Evolutionary conservation across 305 asterid genomes (phyloP), one percentile per base, ranked within the genome.

Genomic region (Ajuga reptans): DNA sequence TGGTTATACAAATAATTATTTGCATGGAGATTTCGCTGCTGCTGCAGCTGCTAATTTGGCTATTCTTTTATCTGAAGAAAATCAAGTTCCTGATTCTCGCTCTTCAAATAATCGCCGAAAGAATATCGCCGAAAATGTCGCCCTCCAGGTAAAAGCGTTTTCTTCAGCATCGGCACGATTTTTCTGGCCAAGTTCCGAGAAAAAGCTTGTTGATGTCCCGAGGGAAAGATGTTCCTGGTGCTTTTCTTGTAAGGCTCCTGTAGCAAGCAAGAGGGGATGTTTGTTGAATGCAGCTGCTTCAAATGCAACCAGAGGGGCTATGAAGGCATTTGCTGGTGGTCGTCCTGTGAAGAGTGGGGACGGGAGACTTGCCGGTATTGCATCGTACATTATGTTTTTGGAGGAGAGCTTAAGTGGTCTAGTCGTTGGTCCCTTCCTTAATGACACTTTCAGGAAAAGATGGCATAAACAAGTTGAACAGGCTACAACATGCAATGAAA

Each of bases 141-240:
- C 84, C 6, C 93, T 88, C 71, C 99, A 94, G 81, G 75, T 75
- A 54, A 94, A 88, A 84, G 99, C 98, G 41, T 91, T 94, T 81
- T 86, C 99, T 24, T 78, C 83, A 14, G 91, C 80, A 55, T 86
- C 96, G 27, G 68, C 65, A 56, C 89, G 90, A 17, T 94, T 94
- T 80, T 83, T 88, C 82, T 94, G 99, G 99, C 99, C 99, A 9
- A 84, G 79, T 82, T 63, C 82, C 0, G 99, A 91, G 81, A 94
- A 85, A 82, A 94, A 87, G 78, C 91, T 91, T 51, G 79, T 84
- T 57, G 99, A 94, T 74, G 85, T 89, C 66, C 95, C 97, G 39
- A 84, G 97, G 84, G 99, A 94, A 87, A 88, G 97, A 79, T 94
- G 99, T 74, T 78, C 90, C 84, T 94, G 99, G 99, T 94, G 99